Evolutionary conservation across 768 basidiomycete species (phyloP), one percentile per base, ranked within the genome.

Genomic region (Agrocybe chaxingu): DNA sequence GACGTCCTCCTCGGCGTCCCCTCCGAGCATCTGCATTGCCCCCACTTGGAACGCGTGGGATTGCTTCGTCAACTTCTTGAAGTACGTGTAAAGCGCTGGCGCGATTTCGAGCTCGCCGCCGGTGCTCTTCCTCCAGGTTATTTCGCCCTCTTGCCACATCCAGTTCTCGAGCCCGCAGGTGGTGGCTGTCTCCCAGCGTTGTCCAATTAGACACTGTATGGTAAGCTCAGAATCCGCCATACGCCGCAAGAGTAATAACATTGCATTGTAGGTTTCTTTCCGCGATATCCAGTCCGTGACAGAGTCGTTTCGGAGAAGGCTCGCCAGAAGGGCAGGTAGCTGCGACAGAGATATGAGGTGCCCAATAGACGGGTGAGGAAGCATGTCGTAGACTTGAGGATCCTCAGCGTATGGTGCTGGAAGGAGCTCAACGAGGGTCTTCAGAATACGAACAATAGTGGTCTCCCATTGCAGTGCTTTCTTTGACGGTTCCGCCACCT

Each of bases 171-270:
- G 53, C 0, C 78, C 79, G 32, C 64, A 66, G 44, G 69, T 71
- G 36, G 62, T 65, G 18, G 55, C 48, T 54, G 71, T 67, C 48
- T 72, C 75, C 60, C 66, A 72, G 33, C 73, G 66, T 12, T 60
- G 56, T 19, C 65, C 67, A 40, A 77, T 69, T n/a, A 81, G 61
- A 12, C 71, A 66, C 45, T 67, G 67, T 30, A 81, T 66, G 1
- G 75, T 78, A 13, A 79, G 67, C 56, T 81, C 79, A 48, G 73
- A 78, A 52, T 79, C 79, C 3, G 72, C 74, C 67, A 82, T 70
- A 11, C 73, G 66, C 30, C 72, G 69, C 38, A 81, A 60, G 9
- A 81, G 62, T 11, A 62, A 65, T 8, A 81, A 61, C 74, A 78
- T 76, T 3, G 75, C 71, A 43, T 78, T 65, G 57, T 81, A 81